These are phyloP conservation scores for Lophium mytilinum DNA, from an alignment of 495 filamentous ascomycete genomes.

Conservation along the genomic window DNA sequence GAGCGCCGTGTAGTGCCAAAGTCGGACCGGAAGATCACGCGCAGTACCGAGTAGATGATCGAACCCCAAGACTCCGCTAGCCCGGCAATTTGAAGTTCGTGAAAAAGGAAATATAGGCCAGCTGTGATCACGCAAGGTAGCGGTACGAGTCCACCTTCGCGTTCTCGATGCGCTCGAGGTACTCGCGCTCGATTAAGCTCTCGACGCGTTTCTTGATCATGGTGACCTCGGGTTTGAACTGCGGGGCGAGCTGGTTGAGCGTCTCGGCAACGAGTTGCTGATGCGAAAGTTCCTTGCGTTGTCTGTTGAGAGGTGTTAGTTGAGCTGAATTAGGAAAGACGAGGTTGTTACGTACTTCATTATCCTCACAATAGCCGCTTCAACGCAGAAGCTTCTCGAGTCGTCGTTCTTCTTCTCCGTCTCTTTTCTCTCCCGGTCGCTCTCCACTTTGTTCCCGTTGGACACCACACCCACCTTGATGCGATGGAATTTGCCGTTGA, in stretches of 20 bases:
- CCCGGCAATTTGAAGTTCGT: too few relatives aligned
- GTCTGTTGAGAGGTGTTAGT: constrained; percentile 44
- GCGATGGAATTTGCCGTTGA: constrained; percentile 71
- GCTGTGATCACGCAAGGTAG: constrained; percentile 55
- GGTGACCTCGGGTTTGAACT: constrained; percentile 82
- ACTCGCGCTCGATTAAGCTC: constrained; percentile 83
- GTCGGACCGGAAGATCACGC: too few relatives aligned
- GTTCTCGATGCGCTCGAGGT: constrained; percentile 78
- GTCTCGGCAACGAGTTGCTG: constrained; percentile 78
- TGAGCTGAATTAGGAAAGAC: constrained; percentile 3
- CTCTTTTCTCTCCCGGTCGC: constrained; percentile 69
- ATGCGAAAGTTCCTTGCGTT: constrained; percentile 79
- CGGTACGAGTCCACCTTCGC: constrained; percentile 60
- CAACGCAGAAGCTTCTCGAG: constrained; percentile 65
- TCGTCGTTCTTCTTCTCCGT: constrained; percentile 85
- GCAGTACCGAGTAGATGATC: too few relatives aligned
- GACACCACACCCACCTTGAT: constrained; percentile 74
- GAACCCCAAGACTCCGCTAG: too few relatives aligned
- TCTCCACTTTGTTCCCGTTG: constrained; percentile 73
- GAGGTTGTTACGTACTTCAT: constrained; percentile 68
- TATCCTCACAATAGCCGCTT: constrained; percentile 85
- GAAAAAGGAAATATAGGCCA: neutral
- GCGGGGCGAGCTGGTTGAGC: constrained; percentile 62
- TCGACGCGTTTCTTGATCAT: constrained; percentile 96
- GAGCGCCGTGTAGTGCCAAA: too few relatives aligned